Evolutionary conservation across 2,329 filamentous ascomycete genomes (phyloP).

Genomic region (Bimuria novae-zelandiae): DNA sequence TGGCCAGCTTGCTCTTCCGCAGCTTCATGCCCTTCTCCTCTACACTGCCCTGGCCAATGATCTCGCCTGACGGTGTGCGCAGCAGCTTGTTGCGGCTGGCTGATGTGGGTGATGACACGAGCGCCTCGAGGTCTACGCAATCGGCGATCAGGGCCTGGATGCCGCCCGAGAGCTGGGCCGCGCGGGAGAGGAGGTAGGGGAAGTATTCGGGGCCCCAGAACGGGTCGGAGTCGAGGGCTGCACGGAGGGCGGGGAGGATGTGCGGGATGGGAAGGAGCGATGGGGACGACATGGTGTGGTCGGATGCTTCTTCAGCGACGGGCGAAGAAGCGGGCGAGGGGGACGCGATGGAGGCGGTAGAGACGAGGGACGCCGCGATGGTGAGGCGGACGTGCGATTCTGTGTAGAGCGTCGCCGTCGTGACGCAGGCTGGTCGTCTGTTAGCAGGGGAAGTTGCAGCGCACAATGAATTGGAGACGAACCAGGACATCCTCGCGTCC

Average conservation of each 20-base stretch:
- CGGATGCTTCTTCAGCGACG: slow-evolving; percentile 13
- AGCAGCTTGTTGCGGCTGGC: slow-evolving; percentile 9
- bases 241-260: slow-evolving; percentile 49
- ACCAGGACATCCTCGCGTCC: slow-evolving; percentile 59
- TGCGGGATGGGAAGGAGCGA: slow-evolving; percentile 41
- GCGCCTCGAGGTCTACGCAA: slow-evolving; percentile 49
- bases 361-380: slow-evolving; percentile 54
- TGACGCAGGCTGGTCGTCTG: slow-evolving; percentile 46
- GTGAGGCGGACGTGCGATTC: slow-evolving; percentile 54
- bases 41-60: background rate
- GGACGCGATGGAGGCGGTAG: slow-evolving; percentile 36
- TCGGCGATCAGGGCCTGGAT: slow-evolving; percentile 54
- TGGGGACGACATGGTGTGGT: slow-evolving; percentile 3
- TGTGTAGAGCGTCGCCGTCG: slow-evolving; percentile 50
- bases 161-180: slow-evolving; percentile 48
- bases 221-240: slow-evolving; percentile 47
- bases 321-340: slow-evolving; percentile 20
- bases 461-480: slow-evolving; percentile 54
- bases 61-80: slow-evolving; percentile 21
- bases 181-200: slow-evolving; percentile 50
- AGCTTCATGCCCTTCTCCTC: slow-evolving; percentile 37
- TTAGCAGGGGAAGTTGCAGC: slow-evolving; percentile 43
- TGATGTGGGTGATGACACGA: slow-evolving; percentile 41
- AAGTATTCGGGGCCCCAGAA: slow-evolving; percentile 53
- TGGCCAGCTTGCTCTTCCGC: slow-evolving; percentile 50